phyloP scores from a whole-genome alignment of 2,329 filamentous ascomycete genomes.

The Dactylellina haptotyla region DNA sequence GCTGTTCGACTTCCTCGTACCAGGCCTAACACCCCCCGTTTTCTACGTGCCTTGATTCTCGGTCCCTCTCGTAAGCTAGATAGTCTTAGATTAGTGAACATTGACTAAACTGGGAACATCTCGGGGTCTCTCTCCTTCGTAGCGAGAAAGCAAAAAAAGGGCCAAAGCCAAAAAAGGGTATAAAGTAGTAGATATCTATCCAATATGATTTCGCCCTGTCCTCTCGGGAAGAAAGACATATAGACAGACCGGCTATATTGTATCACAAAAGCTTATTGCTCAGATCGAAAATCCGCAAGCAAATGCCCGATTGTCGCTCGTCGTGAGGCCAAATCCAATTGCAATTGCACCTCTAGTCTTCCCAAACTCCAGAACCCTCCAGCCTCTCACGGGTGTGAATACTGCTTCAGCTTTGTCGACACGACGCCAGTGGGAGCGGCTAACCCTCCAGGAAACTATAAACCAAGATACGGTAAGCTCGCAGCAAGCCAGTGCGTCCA shows the following conservation, averaged over 20 bases:
- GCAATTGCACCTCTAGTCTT: not conserved
- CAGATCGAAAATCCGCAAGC: constrained; percentile 37
- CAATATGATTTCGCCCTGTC: too few relatives aligned
- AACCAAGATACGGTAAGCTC: constrained; percentile 30
- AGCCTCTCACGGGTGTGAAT: constrained; percentile 34
- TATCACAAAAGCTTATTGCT: constrained; percentile 45
- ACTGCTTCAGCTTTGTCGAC: constrained; percentile 19
- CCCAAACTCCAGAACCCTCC: not conserved
- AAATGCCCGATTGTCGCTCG: constrained; percentile 31
- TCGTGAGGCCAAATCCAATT: not conserved
- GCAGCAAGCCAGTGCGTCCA: not conserved
- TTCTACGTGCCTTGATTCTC: constrained; percentile 13
- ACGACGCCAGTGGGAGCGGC: constrained; percentile 29
- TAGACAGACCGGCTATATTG: too few relatives aligned
- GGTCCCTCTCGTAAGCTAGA: constrained; percentile 43
- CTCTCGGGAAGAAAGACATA: too few relatives aligned
- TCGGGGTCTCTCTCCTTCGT: not conserved
- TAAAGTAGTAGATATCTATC: too few relatives aligned
- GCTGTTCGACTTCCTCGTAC: not conserved
- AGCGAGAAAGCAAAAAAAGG: not conserved
- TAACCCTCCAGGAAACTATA: constrained; percentile 48
- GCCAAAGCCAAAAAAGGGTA: too few relatives aligned
- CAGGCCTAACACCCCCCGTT: not conserved
- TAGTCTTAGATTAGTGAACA: constrained; percentile 53
- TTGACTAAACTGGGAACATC: constrained; percentile 25